Percentiles rank a stretch among this genome's conserved stretches.
Evolutionary conservation across 352 stramenopile genomes (phyloP).

Genomic region (Phytophthora hibernalis): DNA sequence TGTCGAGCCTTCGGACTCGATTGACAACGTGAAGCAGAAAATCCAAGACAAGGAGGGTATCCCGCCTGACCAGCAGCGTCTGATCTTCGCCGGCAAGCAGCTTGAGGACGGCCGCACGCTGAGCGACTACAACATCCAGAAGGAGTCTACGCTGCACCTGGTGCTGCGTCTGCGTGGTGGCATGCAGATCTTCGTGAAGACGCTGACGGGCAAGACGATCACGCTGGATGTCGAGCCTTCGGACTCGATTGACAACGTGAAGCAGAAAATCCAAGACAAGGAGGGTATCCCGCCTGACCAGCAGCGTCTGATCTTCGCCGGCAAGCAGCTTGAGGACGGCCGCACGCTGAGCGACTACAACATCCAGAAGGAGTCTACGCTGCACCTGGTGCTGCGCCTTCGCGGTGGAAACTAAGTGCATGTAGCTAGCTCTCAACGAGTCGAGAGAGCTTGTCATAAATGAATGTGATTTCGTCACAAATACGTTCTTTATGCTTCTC

Average conservation of each 20-base stretch:
- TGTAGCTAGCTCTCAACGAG: neutral
- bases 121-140: conserved; percentile 42
- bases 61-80: conserved; percentile 31
- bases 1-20: conserved; percentile 32
- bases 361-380: too few species aligned
- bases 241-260: too few species aligned
- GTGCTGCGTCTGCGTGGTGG: too few species aligned
- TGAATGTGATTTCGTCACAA: conserved; percentile 16
- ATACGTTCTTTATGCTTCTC: neutral
- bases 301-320: too few species aligned
- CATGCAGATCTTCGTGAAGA: too few species aligned
- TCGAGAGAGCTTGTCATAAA: conserved; percentile 8
- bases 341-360: too few species aligned
- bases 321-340: too few species aligned
- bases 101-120: conserved; percentile 31
- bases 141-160: conserved; percentile 39
- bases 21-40: conserved; percentile 35
- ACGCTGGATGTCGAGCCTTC: too few species aligned
- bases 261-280: too few species aligned
- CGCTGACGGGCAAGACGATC: too few species aligned
- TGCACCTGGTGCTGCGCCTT: too few species aligned
- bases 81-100: conserved; percentile 37
- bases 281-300: too few species aligned
- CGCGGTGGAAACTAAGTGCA: conserved; percentile 19
- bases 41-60: conserved; percentile 38